Conservation (phyloP, 345 rosid species). For the Erysimum cheiranthoides region DNA sequence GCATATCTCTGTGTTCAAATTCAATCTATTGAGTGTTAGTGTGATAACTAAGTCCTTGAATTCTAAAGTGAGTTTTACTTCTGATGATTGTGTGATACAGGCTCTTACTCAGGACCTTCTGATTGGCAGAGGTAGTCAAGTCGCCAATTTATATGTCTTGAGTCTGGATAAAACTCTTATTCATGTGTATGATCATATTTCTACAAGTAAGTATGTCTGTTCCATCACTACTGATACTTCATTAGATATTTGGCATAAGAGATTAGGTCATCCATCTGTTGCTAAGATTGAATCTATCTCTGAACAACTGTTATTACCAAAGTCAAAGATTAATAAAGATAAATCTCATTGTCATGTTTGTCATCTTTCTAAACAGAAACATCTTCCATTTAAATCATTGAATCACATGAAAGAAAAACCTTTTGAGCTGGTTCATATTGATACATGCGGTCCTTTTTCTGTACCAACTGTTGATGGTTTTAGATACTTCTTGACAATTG, state of each 20-base stretch:
- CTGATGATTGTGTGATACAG: background rate
- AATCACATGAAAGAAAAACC: background rate
- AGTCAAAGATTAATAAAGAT: too few species aligned
- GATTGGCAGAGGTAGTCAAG: background rate
- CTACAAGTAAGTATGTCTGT: background rate
- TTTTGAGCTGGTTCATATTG: background rate
- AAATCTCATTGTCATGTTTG: background rate
- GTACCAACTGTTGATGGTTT: background rate
- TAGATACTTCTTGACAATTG: background rate
- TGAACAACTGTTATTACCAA: background rate
- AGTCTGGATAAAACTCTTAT: background rate
- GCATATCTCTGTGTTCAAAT: background rate
- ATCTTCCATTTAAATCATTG: background rate
- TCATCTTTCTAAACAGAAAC: background rate
- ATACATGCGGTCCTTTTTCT: background rate
- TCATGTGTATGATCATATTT: rapidly evolving
- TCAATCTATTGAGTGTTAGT: background rate
- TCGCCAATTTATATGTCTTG: background rate
- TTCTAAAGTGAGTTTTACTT: background rate
- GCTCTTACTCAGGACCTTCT: background rate
- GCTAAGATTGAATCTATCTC: background rate
- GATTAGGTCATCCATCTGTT: background rate
- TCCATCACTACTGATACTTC: too few species aligned
- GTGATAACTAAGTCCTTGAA: background rate
- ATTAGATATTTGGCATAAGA: background rate